These are phyloP conservation scores for Camellia granthamiana DNA, from an alignment of 148 eudicot species.

Conservation along the genomic window DNA sequence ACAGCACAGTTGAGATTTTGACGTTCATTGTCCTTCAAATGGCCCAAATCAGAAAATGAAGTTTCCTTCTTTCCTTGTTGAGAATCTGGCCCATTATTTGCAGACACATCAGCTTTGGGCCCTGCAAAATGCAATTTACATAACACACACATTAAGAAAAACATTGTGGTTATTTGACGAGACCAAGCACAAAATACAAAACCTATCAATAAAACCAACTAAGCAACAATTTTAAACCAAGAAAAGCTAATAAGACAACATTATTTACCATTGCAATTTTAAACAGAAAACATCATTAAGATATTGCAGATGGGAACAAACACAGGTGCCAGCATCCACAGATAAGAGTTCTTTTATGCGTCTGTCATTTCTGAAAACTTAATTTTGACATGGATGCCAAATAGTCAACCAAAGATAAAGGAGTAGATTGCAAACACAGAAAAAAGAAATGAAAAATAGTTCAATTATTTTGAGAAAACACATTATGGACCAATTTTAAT, in stretches of 20 bases:
- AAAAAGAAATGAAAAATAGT: neutral
- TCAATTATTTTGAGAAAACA: no score
- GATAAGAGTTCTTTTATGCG: neutral
- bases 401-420: neutral
- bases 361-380: neutral
- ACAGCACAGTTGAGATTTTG: constrained; percentile 91
- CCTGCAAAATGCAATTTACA: constrained; percentile 28
- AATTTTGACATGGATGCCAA: neutral
- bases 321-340: neutral
- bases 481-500: neutral
- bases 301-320: neutral
- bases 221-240: neutral
- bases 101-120: constrained; percentile 38
- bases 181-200: neutral
- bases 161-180: neutral
- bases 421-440: neutral
- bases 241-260: neutral
- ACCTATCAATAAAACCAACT: neutral
- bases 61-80: constrained; percentile 50
- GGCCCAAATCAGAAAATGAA: constrained; percentile 70
- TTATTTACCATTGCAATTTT: neutral
- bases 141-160: neutral
- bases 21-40: constrained; percentile 80
- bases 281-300: neutral
- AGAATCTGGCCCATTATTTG: constrained; percentile 36